Evolutionary conservation across 805 yeast species (phyloP), one percentile per base, ranked within the genome.

Genomic region (Pichia eremophila): DNA sequence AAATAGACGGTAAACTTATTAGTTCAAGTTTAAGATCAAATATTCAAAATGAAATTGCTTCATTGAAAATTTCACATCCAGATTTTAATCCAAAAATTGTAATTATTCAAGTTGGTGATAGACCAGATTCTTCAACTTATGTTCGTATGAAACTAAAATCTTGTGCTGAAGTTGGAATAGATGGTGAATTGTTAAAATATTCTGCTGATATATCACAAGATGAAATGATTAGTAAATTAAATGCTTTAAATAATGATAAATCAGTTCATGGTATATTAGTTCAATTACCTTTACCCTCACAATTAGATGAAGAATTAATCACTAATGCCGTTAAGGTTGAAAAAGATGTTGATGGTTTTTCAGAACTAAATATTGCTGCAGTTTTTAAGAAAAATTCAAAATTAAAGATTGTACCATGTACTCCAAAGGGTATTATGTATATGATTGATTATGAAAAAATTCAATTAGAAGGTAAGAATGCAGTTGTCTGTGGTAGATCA

Each of bases 271-370:
- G 99, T 44, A 71, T 91, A 29, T 73, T 91, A 51, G 83, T 91
- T 48, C 99, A 90, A 70, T 75, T 91, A 54, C 99, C 99, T 5
- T 70, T 91, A 48, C 99, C 98, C 34, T 64, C 68, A 31, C 85
- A 81, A 59, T 72, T 90, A 49, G 78, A 85, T 62, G 98, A 91
- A 70, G 79, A 83, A 41, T 65, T 67, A 43, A 74, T 93, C 55
- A 93, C 98, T 43, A 80, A 83, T 59, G 74, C 89, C 2, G 97
- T 91, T n/a, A 67, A 73, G 11, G 77, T 85, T 15, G 79, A 75
- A 40, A 91, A 91, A 69, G 99, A 91, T 60, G 96, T 93, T 42
- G 99, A 91, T 65, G 99, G 99, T 2, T 93, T 91, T 60, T 93
- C 90, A 40, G 80, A 89, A 47, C 75, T 73, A 58, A 93, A 93